Conservation (phyloP, 495 filamentous ascomycete genomes). For the Thozetella sp. region DNA sequence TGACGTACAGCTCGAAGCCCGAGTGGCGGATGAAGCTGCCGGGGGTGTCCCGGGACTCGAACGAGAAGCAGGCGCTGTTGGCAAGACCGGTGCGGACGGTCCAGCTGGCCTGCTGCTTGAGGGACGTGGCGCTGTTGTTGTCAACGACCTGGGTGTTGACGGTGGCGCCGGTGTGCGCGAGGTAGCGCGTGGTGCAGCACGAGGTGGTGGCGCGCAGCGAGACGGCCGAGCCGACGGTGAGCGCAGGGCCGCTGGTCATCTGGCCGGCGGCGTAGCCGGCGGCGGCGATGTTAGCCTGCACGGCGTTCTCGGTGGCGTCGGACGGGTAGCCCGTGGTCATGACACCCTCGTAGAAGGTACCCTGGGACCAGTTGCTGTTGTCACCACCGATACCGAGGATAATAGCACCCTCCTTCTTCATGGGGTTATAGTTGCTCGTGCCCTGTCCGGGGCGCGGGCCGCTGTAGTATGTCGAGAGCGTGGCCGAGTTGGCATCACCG, state of each 20-base stretch:
- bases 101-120: slow-evolving; percentile 56
- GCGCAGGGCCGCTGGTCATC: slow-evolving; percentile 46
- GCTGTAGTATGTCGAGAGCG: slow-evolving; percentile 56
- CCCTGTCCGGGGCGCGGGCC: slow-evolving; percentile 46
- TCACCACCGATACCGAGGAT: slow-evolving; percentile 51
- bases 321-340: slow-evolving; percentile 62
- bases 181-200: slow-evolving; percentile 31
- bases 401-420: slow-evolving; percentile 61
- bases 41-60: slow-evolving; percentile 56
- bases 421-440: slow-evolving; percentile 54
- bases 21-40: slow-evolving; percentile 57
- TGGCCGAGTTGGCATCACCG: slow-evolving; percentile 52
- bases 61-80: slow-evolving; percentile 55
- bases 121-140: slow-evolving; percentile 44
- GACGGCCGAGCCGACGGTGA: slow-evolving; percentile 49
- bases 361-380: slow-evolving; percentile 56
- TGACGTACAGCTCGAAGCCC: slow-evolving; percentile 45
- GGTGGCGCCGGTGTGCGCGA: slow-evolving; percentile 43
- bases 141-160: slow-evolving; percentile 45
- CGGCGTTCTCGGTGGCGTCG: slow-evolving; percentile 52
- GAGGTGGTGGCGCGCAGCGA: slow-evolving; percentile 51
- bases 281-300: slow-evolving; percentile 60
- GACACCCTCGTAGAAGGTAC: slow-evolving; percentile 64
- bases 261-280: slow-evolving; percentile 51
- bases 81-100: slow-evolving; percentile 52